phyloP scores from a whole-genome alignment of 78 protist genomes.

The Chrysochromulina parva region DNA sequence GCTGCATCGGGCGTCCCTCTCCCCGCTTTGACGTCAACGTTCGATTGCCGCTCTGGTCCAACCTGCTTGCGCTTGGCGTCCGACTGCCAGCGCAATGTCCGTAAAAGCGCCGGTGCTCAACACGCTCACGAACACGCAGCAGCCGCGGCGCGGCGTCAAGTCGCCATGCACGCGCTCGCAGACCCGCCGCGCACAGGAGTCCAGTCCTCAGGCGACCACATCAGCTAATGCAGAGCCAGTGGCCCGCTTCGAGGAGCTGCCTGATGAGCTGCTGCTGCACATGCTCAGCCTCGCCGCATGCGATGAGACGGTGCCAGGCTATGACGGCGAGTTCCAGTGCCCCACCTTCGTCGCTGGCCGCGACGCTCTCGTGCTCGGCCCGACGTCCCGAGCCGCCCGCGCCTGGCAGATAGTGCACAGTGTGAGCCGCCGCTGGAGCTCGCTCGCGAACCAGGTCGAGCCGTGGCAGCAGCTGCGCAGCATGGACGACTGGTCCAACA shows the following conservation, averaged over 20 bases:
- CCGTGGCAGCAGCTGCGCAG: neutral
- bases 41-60: too few species aligned
- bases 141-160: neutral
- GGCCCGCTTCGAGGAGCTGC: neutral
- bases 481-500: neutral
- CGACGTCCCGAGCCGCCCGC: neutral
- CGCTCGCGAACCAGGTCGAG: neutral
- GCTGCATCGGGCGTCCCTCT: too few species aligned
- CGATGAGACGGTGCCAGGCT: neutral
- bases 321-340: neutral
- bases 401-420: neutral
- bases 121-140: too few species aligned
- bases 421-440: neutral
- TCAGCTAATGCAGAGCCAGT: neutral
- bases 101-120: too few species aligned
- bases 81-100: too few species aligned
- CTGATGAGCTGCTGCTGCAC: conserved; percentile 9
- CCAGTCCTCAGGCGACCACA: too few species aligned
- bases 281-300: neutral
- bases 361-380: neutral
- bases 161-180: conserved; percentile 9
- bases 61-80: too few species aligned
- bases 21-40: too few species aligned
- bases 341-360: neutral
- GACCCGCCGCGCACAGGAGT: too few species aligned